A percentile compares a stretch with the other conserved stretches of the same genome.
These are phyloP conservation scores for Martensiomyces pterosporus DNA, from an alignment of 192 early-diverging fungal genomes.

Conservation along the genomic window DNA sequence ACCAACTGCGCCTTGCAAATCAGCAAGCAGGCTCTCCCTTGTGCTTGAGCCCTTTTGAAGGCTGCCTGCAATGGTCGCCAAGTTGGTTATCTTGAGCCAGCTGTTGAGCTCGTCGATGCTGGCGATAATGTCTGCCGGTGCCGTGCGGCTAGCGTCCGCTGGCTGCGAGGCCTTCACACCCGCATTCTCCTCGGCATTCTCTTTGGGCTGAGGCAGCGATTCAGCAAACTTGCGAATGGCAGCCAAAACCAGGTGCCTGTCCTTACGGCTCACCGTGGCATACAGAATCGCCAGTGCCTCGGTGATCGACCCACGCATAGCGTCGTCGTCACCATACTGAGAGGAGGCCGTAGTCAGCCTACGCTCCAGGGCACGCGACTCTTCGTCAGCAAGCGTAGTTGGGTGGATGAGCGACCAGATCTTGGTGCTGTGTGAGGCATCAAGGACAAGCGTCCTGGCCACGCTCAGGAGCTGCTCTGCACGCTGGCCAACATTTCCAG, in stretches of 20 bases:
- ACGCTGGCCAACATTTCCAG: background rate
- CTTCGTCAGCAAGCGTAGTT: slow-evolving; percentile 18
- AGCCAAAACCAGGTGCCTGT: slow-evolving; percentile 24
- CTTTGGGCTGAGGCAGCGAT: too few relatives aligned
- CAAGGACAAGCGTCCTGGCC: slow-evolving; percentile 17
- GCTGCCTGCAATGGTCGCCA: slow-evolving; percentile 7
- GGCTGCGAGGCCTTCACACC: too few relatives aligned
- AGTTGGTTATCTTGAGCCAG: slow-evolving; percentile 15
- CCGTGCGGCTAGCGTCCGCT: too few relatives aligned
- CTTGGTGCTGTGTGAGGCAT: slow-evolving; percentile 27
- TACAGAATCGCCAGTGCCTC: slow-evolving; percentile 49
- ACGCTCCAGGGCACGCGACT: slow-evolving; percentile 21
- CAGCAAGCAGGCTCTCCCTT: background rate
- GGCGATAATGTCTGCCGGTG: slow-evolving; percentile 22
- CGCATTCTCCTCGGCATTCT: too few relatives aligned
- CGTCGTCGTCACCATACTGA: too few relatives aligned
- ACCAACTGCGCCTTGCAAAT: background rate
- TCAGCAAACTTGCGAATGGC: slow-evolving; percentile 19
- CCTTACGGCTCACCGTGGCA: slow-evolving; percentile 25
- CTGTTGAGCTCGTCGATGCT: slow-evolving; percentile 9
- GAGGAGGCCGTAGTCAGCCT: background rate
- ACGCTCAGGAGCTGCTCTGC: background rate
- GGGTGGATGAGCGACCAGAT: slow-evolving; percentile 34
- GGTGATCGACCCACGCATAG: slow-evolving; percentile 10
- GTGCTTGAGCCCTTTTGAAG: background rate